Evolutionary conservation across 1,139 yeast species (phyloP), one percentile per base, ranked within the genome.

Genomic region (Scheffersomyces stambukii): DNA sequence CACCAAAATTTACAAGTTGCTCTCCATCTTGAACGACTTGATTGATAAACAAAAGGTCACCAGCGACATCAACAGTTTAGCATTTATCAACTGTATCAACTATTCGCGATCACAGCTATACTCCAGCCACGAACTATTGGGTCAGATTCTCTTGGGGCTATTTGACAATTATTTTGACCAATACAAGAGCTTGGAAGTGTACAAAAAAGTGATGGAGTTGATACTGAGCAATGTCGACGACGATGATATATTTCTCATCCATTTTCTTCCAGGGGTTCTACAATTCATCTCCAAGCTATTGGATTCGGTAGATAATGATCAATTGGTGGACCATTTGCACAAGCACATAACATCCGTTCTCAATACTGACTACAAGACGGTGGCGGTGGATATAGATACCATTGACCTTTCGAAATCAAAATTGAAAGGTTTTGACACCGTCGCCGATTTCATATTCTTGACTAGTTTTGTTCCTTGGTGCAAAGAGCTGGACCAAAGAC

Each of bases 381-480:
- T 54, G 4, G 22, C 37, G 5, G 21, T 30, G 4, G 26, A 36
- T 7, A 23, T 26, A 5, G 32, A 32, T 8, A 52, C 59, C 8
- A 52, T 75, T 8, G 71, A 64, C 35, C 61, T 76, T 23, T 57
- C 72, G 11, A 62, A 62, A 27, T 80, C 88, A 11, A 50, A 46
- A 5, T 54, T 81, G 30, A 75, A 72, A 32, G 77, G 80, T 1
- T 61, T 77, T n/a, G 62, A 62, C 36, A 43, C 62, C 4, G 48
- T 64, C 2, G 29, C 81, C 0, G 63, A 70, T 13, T 60, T 84
- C 23, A 64, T 77, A 9, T 81, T 82, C 46, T 61, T 78, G 29
- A 70, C 88, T 1, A 70, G 66, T 35, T 79, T 83, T 46, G 75
- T 80, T 30, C 74, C 78, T 8, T 77, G 91, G 83, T 82, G 91